These are phyloP conservation scores for Gaeumannomyces tritici DNA, from an alignment of 2,329 filamentous ascomycete species.

Conservation along the genomic window DNA sequence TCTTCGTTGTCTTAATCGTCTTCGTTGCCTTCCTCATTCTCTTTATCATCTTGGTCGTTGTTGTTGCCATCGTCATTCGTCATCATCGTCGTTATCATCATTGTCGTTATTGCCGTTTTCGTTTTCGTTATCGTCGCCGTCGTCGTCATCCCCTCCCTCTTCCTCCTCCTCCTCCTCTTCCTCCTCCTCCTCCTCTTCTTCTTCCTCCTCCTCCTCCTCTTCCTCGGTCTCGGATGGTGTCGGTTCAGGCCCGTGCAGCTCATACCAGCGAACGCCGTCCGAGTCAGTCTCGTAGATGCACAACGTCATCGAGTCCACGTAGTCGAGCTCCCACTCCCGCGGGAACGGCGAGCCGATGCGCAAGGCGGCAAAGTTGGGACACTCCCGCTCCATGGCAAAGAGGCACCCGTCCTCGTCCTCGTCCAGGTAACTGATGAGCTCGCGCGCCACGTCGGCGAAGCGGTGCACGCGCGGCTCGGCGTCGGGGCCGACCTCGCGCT, in stretches of 20 bases:
- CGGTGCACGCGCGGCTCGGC: slow-evolving; percentile 1
- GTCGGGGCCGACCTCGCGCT: background rate
- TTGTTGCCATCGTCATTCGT: background rate
- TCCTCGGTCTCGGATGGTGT: background rate
- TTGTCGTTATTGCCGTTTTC: background rate
- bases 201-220: background rate
- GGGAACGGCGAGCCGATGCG: background rate
- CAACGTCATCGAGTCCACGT: background rate
- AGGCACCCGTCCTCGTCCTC: background rate
- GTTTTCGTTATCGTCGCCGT: too few relatives aligned
- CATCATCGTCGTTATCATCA: background rate
- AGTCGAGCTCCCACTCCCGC: background rate
- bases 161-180: background rate
- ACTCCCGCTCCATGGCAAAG: background rate
- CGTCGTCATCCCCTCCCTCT: background rate
- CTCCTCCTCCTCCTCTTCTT: background rate
- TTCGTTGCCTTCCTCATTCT: too few relatives aligned
- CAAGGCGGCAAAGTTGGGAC: background rate
- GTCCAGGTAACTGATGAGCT: background rate
- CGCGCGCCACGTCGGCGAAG: background rate
- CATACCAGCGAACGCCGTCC: background rate
- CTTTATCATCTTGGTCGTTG: too few relatives aligned
- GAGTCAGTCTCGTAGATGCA: background rate
- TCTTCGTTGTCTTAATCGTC: too few relatives aligned
- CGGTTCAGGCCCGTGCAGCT: background rate